Evolutionary conservation across 768 basidiomycete genomes (phyloP).

Genomic region (Kwoniella dejecticola): DNA sequence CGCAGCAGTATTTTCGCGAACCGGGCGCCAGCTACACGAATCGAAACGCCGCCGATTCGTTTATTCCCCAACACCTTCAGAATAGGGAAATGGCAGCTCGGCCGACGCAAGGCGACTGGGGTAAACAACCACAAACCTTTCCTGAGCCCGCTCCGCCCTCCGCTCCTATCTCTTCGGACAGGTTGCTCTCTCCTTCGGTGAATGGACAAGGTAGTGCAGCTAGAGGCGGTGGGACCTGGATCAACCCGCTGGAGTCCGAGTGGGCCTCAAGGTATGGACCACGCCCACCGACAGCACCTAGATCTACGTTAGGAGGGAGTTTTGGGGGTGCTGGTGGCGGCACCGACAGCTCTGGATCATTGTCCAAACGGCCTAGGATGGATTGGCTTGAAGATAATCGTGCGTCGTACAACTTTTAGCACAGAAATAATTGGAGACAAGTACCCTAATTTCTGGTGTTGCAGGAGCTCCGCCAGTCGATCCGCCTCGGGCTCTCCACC

Average conservation of each 20-base stretch:
- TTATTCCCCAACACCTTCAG: slow-evolving; percentile 14
- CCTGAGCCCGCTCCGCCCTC: background rate
- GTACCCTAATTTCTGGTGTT: background rate
- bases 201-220: slow-evolving; percentile 9
- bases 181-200: background rate
- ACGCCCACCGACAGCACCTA: background rate
- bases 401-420: slow-evolving; percentile 7
- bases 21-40: slow-evolving; percentile 39
- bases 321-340: background rate
- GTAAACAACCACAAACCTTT: background rate
- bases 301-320: background rate
- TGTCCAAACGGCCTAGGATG: slow-evolving; percentile 15
- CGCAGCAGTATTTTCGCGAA: slow-evolving; percentile 36
- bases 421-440: background rate
- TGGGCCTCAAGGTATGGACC: background rate
- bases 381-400: slow-evolving; percentile 8
- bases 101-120: background rate
- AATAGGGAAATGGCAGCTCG: slow-evolving; percentile 15
- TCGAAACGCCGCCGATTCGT: slow-evolving; percentile 39
- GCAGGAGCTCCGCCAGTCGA: too few relatives aligned
- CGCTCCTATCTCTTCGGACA: background rate
- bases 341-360: background rate
- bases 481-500: background rate
- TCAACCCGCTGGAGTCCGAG: background rate
- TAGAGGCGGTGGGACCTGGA: slow-evolving; percentile 5